Base-by-base conservation (phyloP, 129 eudicot genomes). In the Arctium minus region DNA sequence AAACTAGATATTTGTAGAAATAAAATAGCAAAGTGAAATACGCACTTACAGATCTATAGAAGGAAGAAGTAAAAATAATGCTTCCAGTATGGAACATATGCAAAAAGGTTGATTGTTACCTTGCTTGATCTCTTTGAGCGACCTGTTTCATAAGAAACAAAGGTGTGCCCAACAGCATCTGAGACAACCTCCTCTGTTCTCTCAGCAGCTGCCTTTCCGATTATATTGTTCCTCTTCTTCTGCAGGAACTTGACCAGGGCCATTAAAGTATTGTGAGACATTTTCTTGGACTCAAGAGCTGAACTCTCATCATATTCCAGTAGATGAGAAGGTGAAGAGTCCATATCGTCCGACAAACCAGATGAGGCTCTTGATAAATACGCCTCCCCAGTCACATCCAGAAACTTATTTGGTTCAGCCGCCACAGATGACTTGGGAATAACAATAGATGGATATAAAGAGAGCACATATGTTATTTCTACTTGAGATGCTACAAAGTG, bases 141-240 rank as follows among this genome's bases (percentile, higher is more conserved):
- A 76, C 73, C 84, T 27, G 77, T 83, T 60, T 87, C 93, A 79
- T 91, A 91, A 83, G 96, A 86, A 75, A 56, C 87, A 82, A 89
- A 88, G 69, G 85, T 84, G 77, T 82, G 86, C 48, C 99, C 97
- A 44, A 93, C 97, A 72, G 98, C 98, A 90, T 96, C 93, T 70
- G 92, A 93, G 86, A 96, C 90, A 70, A 86, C 98, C 89, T 93
- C 99, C 74, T 96, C 98, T 56, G 99, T 91, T 77, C 98, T 94
- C 87, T 96, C 98, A 29, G 99, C 94, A 77, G 98, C 89, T 64
- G 99, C 99, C 74, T 93, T 96, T 76, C 94, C 99, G 70, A 96
- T 88, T 64, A 96, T 83, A 82, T 78, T 71, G 75, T 65, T 93
- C 73, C 99, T 85, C 82, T 91, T 96, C 83, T 92, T 96, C 88